Evolutionary conservation across 371 early-diverging fungal genomes (phyloP), one percentile per base, ranked within the genome.

Genomic region (Capniomyces stellatus): DNA sequence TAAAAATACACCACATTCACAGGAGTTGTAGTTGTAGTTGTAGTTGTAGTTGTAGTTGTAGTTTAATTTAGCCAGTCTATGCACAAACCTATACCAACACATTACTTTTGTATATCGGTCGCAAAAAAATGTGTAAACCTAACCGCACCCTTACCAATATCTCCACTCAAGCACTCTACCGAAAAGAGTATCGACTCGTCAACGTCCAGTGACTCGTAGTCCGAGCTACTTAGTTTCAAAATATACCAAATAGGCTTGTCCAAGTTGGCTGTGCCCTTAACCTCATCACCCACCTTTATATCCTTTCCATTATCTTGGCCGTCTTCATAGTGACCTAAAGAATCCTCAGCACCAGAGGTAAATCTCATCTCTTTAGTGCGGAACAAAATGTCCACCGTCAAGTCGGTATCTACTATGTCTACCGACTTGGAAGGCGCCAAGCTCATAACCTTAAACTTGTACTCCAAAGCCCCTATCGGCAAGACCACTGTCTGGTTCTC

Each of bases 341-440:
- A 13, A 47, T 29, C 0, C 1, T 27, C 28, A 29, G 29, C 31
- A 31, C 40, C 43, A 44, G 21, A 4, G 18, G 27, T 22, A 27
- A 15, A 28, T n/a, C 27, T n/a, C 29, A 3, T 15, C 21, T 52
- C 52, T n/a, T n/a, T n/a, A 12, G 40, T 54, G 8, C 49, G 74
- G 40, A 75, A 76, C 15, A 10, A 15, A 46, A 89, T 75, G 54
- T 89, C 88, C 8, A 89, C 82, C 30, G 82, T 82, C 15, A 92
- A 64, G 63, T 92, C 92, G 1, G 87, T 85, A 59, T 92, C 85
- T 2, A 86, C 78, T 4, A 78, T 73, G 39, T 72, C 79, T 12
- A 81, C 85, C 30, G 75, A 83, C 23, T 62, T 61, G 8, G 64
- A 67, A 0, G 87, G 86, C 61, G 81, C 75, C 8, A 87, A 63